These are phyloP conservation scores for Trichoderma arundinaceum DNA, from an alignment of 2,329 filamentous ascomycete species.

Conservation along the genomic window DNA sequence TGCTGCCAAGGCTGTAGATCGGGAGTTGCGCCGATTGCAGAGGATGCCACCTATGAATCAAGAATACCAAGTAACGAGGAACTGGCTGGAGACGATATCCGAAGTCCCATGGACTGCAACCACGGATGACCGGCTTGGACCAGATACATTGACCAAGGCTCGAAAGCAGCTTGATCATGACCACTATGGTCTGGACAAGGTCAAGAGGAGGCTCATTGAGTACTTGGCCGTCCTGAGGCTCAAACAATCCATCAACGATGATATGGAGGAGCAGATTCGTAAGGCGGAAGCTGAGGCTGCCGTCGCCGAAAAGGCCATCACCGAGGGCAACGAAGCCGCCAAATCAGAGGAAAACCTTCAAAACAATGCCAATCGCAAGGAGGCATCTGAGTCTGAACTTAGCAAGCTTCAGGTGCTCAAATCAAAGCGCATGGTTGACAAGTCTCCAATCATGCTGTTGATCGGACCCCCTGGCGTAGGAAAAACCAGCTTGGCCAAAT, in stretches of 20 bases:
- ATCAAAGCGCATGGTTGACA: slow-evolving; percentile 86
- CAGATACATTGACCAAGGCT: slow-evolving; percentile 77
- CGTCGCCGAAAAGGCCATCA: slow-evolving; percentile 55
- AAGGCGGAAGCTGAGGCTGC: slow-evolving; percentile 68
- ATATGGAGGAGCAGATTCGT: slow-evolving; percentile 79
- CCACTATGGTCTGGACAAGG: slow-evolving; percentile 94
- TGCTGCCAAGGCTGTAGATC: slow-evolving; percentile 85
- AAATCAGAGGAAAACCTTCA: slow-evolving; percentile 26
- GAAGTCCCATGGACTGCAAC: slow-evolving; percentile 91
- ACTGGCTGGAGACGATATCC: slow-evolving; percentile 89
- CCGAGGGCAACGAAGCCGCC: slow-evolving; percentile 36
- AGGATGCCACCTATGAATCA: slow-evolving; percentile 98
- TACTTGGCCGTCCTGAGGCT: slow-evolving; percentile 95
- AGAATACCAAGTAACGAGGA: slow-evolving; percentile 91
- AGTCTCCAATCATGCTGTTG: slow-evolving; percentile 91
- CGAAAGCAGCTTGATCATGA: slow-evolving; percentile 93
- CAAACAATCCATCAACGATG: slow-evolving; percentile 88
- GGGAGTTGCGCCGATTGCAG: slow-evolving; percentile 83
- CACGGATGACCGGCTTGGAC: slow-evolving; percentile 85
- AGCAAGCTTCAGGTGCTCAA: slow-evolving; percentile 77
- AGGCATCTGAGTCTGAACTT: slow-evolving; percentile 46
- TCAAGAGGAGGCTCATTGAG: slow-evolving; percentile 94
- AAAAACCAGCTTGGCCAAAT: slow-evolving; percentile 94
- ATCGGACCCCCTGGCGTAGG: slow-evolving; percentile 93
- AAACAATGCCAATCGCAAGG: slow-evolving; percentile 17